These are phyloP conservation scores for Saturnispora zaruensis DNA, from an alignment of 805 yeast genomes.

Conservation along the genomic window DNA sequence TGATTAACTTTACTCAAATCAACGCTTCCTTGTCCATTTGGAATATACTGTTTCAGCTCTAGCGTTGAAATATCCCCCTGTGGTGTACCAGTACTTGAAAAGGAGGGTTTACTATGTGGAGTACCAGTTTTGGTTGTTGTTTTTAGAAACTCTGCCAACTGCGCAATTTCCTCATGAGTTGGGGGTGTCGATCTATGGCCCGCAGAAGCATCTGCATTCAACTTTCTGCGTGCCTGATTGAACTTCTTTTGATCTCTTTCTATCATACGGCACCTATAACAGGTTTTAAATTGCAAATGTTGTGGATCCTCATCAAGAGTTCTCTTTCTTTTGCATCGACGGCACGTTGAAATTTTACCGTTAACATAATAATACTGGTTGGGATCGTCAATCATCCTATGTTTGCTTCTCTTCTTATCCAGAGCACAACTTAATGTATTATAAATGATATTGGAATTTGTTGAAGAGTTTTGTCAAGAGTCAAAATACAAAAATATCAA, in stretches of 20 bases:
- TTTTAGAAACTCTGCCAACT: constrained; percentile 15
- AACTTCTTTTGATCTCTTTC: constrained; percentile 36
- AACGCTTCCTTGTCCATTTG: constrained; percentile 1
- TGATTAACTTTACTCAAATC: constrained; percentile 6
- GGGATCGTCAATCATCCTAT: constrained; percentile 6
- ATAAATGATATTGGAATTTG: neutral
- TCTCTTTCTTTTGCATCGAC: constrained; percentile 51
- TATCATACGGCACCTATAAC: constrained; percentile 49
- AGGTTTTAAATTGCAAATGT: constrained; percentile 47
- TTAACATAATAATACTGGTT: constrained; percentile 19
- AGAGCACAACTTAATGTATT: neutral
- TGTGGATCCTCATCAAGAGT: constrained; percentile 48
- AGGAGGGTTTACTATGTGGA: constrained; percentile 9
- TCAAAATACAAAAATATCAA: neutral
- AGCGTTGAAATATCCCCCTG: constrained; percentile 8
- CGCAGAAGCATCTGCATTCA: constrained; percentile 15
- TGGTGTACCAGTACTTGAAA: constrained; percentile 16
- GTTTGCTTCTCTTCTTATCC: neutral
- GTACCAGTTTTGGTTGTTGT: constrained; percentile 9
- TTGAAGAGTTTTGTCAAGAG: constrained; percentile 1
- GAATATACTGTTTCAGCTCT: constrained; percentile 8
- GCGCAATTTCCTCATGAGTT: constrained; percentile 14
- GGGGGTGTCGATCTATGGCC: constrained; percentile 14
- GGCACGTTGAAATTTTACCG: constrained; percentile 36
- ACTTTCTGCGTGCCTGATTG: constrained; percentile 20